Conservation (phyloP, 495 filamentous ascomycete species). For the Chaetomium cochliodes region DNA sequence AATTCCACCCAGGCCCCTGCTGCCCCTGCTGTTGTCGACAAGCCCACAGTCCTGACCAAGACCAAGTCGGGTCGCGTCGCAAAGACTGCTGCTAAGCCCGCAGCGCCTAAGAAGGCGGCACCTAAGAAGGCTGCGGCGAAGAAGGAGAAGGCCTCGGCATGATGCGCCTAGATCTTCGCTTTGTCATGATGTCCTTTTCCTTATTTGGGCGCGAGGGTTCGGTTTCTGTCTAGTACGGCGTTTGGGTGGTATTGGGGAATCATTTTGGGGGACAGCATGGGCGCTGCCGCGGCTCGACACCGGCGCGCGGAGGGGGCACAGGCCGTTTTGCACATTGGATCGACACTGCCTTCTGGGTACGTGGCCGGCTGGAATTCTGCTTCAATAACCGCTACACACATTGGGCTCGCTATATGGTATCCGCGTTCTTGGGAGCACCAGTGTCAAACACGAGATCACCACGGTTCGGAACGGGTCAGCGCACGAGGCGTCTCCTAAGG, state of each 20-base stretch:
- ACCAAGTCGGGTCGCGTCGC: constrained; percentile 90
- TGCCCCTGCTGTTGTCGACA: constrained; percentile 61
- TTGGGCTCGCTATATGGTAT: background rate
- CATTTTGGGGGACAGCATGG: constrained; percentile 23
- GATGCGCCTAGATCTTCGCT: background rate
- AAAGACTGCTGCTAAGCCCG: constrained; percentile 59
- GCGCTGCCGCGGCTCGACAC: constrained; percentile 16
- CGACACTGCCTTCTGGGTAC: background rate
- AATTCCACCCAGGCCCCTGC: constrained; percentile 13
- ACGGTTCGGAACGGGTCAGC: background rate
- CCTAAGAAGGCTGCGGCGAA: constrained; percentile 63
- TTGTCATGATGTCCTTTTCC: constrained; percentile 29
- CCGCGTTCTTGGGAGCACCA: no score
- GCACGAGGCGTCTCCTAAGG: background rate
- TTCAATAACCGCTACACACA: background rate
- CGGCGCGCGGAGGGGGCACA: constrained; percentile 6
- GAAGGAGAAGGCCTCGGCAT: constrained; percentile 55
- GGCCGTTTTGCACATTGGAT: constrained; percentile 13
- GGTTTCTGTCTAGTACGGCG: constrained; percentile 27
- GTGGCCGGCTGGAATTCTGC: background rate
- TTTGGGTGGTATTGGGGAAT: constrained; percentile 22
- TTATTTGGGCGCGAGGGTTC: constrained; percentile 24
- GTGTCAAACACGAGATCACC: background rate
- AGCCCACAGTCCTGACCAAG: constrained; percentile 72
- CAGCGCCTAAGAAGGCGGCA: constrained; percentile 63